Conservation (phyloP, 2,329 filamentous ascomycete genomes). For the Nectriaceae sp. region DNA sequence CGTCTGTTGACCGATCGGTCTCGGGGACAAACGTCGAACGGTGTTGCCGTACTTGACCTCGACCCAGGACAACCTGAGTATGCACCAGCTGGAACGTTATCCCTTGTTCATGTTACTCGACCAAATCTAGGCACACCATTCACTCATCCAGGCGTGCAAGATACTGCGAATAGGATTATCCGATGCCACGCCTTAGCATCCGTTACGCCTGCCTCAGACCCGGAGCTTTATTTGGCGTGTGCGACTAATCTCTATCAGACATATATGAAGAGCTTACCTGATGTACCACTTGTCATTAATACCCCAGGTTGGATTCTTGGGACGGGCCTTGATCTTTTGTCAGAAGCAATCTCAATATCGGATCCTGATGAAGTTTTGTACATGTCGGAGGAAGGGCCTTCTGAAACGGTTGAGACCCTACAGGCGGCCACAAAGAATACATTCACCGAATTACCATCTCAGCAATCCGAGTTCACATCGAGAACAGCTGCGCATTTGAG, state of each 20-base stretch:
- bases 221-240: slow-evolving; percentile 66
- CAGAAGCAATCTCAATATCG: slow-evolving; percentile 54
- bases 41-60: slow-evolving; percentile 67
- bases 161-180: slow-evolving; percentile 44
- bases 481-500: slow-evolving; percentile 67
- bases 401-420: slow-evolving; percentile 57
- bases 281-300: slow-evolving; percentile 68
- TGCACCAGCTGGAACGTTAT: slow-evolving; percentile 67
- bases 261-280: slow-evolving; percentile 50
- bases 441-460: slow-evolving; percentile 60
- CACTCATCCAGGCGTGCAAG: slow-evolving; percentile 51
- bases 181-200: slow-evolving; percentile 69
- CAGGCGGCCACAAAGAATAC: slow-evolving; percentile 43
- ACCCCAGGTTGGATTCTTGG: slow-evolving; percentile 75
- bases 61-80: slow-evolving; percentile 81
- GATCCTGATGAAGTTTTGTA: slow-evolving; percentile 66
- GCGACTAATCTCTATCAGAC: slow-evolving; percentile 62
- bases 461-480: slow-evolving; percentile 54
- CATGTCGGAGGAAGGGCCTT: slow-evolving; percentile 65
- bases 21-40: slow-evolving; percentile 12
- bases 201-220: slow-evolving; percentile 65
- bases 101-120: slow-evolving; percentile 60
- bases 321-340: slow-evolving; percentile 66
- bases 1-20: slow-evolving; percentile 55
- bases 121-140: slow-evolving; percentile 70